phyloP scores from a whole-genome alignment of 129 eudicot species.

The Lactuca saligna region DNA sequence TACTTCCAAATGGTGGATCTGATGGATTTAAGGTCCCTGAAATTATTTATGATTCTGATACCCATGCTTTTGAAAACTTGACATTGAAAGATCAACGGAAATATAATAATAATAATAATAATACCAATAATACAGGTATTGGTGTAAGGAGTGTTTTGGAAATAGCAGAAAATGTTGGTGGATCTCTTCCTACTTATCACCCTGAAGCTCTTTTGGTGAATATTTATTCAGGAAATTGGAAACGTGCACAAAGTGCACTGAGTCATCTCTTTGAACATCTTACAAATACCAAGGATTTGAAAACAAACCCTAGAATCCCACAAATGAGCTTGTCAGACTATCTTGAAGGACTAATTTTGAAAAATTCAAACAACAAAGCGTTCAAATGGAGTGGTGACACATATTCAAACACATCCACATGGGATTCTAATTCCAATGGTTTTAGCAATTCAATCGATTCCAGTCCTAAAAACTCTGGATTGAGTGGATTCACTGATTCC shows the following conservation, averaged over 20 bases:
- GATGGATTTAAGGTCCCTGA: constrained; percentile 26
- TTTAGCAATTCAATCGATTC: constrained; percentile 27
- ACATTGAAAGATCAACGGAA: constrained; percentile 30
- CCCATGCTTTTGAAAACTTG: constrained; percentile 32
- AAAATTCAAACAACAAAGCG: constrained; percentile 38
- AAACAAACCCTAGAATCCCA: constrained; percentile 30
- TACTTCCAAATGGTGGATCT: constrained; percentile 27
- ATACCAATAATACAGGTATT: constrained; percentile 19
- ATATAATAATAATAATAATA: constrained; percentile 10
- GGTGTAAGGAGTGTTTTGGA: constrained; percentile 52
- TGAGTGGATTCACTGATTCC: constrained; percentile 45
- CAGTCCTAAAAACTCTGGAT: constrained; percentile 51
- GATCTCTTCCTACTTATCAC: constrained; percentile 68
- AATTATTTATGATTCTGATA: constrained; percentile 37
- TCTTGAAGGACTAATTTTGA: constrained; percentile 53
- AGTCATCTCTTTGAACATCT: constrained; percentile 54
- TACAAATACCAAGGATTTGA: constrained; percentile 28
- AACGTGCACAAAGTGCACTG: constrained; percentile 67
- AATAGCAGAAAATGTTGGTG: constrained; percentile 62
- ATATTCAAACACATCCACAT: constrained; percentile 23
- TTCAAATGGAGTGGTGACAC: constrained; percentile 56
- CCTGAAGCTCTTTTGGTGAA: constrained; percentile 79
- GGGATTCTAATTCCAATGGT: neutral
- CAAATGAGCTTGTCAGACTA: constrained; percentile 63
- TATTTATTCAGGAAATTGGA: constrained; percentile 88